Evolutionary conservation across 495 filamentous ascomycete species (phyloP).

Genomic region (Neurospora sp.): DNA sequence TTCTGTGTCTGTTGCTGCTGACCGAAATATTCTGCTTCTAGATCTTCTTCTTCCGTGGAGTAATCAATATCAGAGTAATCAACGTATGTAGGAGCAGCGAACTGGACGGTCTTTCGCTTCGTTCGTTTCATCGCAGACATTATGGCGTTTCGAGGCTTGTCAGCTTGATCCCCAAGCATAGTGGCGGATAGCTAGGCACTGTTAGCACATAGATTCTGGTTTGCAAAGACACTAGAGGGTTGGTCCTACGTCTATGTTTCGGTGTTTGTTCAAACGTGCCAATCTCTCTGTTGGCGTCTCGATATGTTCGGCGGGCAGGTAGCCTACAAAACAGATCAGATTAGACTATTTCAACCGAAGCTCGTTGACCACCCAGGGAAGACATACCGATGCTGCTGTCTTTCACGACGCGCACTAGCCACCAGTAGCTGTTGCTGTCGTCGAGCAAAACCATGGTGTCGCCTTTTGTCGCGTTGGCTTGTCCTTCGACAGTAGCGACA

Average conservation of each 20-base stretch:
- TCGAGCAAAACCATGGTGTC: slow-evolving; percentile 99
- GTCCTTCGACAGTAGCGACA: slow-evolving; percentile 92
- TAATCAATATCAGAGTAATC: slow-evolving; percentile 88
- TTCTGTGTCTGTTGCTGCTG: slow-evolving; percentile 30
- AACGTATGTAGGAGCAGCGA: slow-evolving; percentile 76
- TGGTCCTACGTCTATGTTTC: slow-evolving; percentile 82
- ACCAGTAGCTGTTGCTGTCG: slow-evolving; percentile 99
- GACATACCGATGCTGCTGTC: slow-evolving; percentile 88
- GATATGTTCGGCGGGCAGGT: slow-evolving; percentile 95
- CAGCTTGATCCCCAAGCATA: slow-evolving; percentile 85
- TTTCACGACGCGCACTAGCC: slow-evolving; percentile 94
- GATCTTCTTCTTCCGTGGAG: slow-evolving; percentile 75
- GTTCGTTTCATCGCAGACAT: slow-evolving; percentile 83
- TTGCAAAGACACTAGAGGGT: slow-evolving; percentile 2
- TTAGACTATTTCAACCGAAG: slow-evolving; percentile 10
- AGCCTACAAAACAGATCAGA: slow-evolving; percentile 46
- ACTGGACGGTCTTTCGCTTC: slow-evolving; percentile 83
- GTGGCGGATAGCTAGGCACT: slow-evolving; percentile 65
- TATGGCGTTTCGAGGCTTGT: slow-evolving; percentile 81
- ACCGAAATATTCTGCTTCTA: slow-evolving; percentile 20
- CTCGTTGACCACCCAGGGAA: not conserved
- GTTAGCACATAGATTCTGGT: slow-evolving; percentile 9
- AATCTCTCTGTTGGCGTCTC: slow-evolving; percentile 95
- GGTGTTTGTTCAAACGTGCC: slow-evolving; percentile 90
- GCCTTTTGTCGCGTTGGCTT: slow-evolving; percentile 96